phyloP scores from a whole-genome alignment of 1,284 basidiomycete genomes.

The Melampsora americana region DNA sequence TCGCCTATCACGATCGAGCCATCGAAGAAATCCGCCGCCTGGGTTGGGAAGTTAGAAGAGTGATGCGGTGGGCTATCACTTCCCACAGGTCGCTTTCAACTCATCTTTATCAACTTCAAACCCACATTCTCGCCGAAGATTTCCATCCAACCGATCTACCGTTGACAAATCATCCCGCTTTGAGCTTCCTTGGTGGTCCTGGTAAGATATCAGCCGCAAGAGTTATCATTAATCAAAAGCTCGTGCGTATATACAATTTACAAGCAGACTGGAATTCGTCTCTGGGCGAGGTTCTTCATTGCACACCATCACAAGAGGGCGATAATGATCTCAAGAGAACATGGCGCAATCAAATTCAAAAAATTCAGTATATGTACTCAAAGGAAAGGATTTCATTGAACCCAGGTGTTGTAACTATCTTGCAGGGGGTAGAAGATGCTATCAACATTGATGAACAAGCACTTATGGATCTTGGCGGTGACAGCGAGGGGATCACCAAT shows the following conservation, averaged over 20 bases:
- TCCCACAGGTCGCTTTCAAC: not conserved
- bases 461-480: too few species aligned
- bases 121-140: not conserved
- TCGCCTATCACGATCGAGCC: not conserved
- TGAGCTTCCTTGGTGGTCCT: not conserved
- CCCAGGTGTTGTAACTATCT: not conserved
- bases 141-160: not conserved
- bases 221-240: not conserved
- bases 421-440: too few species aligned
- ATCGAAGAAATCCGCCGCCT: not conserved
- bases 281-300: not conserved
- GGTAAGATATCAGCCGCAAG: not conserved
- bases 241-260: not conserved
- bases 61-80: not conserved
- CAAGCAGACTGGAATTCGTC: not conserved
- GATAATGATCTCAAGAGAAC: not conserved
- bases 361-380: not conserved
- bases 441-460: too few species aligned
- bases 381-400: not conserved
- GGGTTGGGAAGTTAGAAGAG: slow-evolving; percentile 15
- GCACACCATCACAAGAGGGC: not conserved
- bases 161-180: not conserved
- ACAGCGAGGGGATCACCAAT: too few species aligned
- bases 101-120: not conserved
- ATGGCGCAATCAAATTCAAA: not conserved